Percentiles rank a stretch among this genome's conserved stretches.
Evolutionary conservation across 345 rosid genomes (phyloP).

Genomic region (Triadica sebifera): DNA sequence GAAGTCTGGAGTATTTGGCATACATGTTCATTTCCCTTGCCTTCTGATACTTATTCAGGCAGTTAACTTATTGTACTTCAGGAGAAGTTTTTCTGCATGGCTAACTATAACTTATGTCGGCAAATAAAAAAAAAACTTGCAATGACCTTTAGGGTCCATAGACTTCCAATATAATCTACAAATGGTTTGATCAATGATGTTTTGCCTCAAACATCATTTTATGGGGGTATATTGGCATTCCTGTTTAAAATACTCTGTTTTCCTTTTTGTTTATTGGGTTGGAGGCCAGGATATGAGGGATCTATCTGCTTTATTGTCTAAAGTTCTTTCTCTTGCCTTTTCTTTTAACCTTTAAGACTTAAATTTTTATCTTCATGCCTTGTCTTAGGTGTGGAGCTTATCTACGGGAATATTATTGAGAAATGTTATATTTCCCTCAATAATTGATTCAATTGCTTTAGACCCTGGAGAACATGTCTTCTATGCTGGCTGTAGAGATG

Average conservation of each 20-base stretch:
- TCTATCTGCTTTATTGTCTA: neutral
- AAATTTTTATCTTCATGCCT: constrained; percentile 2
- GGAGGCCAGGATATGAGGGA: neutral
- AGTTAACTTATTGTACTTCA: neutral
- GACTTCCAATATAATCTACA: too few relatives aligned
- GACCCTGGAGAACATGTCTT: constrained; percentile 82
- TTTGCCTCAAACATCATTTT: neutral
- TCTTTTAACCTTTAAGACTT: neutral
- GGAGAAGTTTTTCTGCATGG: neutral
- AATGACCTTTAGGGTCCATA: neutral
- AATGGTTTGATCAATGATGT: neutral
- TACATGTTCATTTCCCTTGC: neutral
- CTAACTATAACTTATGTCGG: neutral
- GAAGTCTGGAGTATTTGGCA: neutral
- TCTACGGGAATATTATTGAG: constrained; percentile 57
- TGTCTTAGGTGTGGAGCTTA: constrained; percentile 74
- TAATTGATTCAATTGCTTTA: constrained; percentile 69
- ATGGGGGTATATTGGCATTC: neutral
- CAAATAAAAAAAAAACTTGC: neutral
- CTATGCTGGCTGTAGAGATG: constrained; percentile 84
- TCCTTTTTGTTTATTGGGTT: neutral
- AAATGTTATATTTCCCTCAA: constrained; percentile 65
- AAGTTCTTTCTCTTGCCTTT: neutral
- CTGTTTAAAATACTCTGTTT: neutral
- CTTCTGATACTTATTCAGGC: neutral